These are phyloP conservation scores for Plasmodium fragile DNA, from an alignment of 169 alveolate genomes.

Conservation along the genomic window DNA sequence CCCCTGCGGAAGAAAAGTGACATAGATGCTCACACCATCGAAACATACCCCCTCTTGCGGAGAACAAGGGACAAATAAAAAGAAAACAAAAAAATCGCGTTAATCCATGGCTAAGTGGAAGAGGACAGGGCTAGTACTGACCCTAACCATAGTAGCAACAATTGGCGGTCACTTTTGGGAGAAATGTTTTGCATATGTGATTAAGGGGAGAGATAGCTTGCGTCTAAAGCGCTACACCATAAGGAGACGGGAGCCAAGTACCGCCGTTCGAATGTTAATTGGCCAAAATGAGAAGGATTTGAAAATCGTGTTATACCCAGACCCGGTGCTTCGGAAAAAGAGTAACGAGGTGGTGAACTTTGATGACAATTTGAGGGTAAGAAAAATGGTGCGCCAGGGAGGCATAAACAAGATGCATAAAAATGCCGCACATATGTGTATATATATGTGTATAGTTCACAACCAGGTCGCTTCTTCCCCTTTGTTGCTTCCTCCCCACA, in stretches of 20 bases:
- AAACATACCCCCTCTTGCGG: not conserved
- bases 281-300: conserved; percentile 20
- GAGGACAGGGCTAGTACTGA: not conserved
- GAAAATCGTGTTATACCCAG: conserved; percentile 35
- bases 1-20: not conserved
- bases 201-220: not conserved
- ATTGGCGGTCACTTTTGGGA: not conserved
- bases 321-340: conserved; percentile 28
- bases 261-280: not conserved
- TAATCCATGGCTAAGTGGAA: not conserved
- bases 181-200: conserved; percentile 11
- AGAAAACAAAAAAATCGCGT: not conserved
- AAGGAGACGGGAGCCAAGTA: conserved; percentile 1
- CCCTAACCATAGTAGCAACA: not conserved
- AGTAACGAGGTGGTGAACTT: conserved; percentile 30
- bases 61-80: not conserved
- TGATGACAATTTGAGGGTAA: conserved; percentile 58
- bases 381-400: not conserved
- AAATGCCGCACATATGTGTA: not conserved
- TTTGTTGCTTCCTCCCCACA: not conserved
- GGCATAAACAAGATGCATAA: too few relatives aligned
- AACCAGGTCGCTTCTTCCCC: not conserved
- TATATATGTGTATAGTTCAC: too few relatives aligned
- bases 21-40: not conserved
- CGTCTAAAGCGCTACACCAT: not conserved